Evolutionary conservation across 2,329 filamentous ascomycete genomes (phyloP).

Genomic region (Didymosphaeria variabile): DNA sequence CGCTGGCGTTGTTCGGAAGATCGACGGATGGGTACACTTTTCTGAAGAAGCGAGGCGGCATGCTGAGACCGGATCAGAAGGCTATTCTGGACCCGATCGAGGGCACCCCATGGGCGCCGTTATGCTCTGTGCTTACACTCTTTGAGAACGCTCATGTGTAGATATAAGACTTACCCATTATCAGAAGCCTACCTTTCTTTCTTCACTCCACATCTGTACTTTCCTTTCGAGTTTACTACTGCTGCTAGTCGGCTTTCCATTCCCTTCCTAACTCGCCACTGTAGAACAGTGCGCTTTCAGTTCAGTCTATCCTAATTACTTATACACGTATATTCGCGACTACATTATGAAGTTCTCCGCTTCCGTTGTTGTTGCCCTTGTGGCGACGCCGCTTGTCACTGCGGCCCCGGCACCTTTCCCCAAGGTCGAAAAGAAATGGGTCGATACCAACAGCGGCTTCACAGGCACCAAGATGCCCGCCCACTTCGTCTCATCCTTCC

Average conservation of each 20-base stretch:
- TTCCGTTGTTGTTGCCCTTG: slow-evolving; percentile 36
- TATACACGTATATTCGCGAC: slow-evolving; percentile 18
- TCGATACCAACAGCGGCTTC: slow-evolving; percentile 29
- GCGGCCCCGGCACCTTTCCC: slow-evolving; percentile 37
- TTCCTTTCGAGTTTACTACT: slow-evolving; percentile 22
- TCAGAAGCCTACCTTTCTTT: not conserved
- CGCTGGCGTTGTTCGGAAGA: not conserved
- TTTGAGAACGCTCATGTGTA: not conserved
- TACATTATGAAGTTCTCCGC: slow-evolving; percentile 39
- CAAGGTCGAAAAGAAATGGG: slow-evolving; percentile 34
- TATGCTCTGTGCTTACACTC: not conserved
- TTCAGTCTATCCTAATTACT: slow-evolving; percentile 7
- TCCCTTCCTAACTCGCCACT: slow-evolving; percentile 27
- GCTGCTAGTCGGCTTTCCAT: slow-evolving; percentile 40
- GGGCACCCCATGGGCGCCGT: slow-evolving; percentile 4
- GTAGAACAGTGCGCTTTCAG: slow-evolving; percentile 35
- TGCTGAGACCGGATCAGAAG: slow-evolving; percentile 22
- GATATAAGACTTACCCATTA: not conserved
- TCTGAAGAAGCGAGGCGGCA: slow-evolving; percentile 19
- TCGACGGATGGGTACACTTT: slow-evolving; percentile 20
- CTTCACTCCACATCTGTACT: slow-evolving; percentile 11
- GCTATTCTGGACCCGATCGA: slow-evolving; percentile 11
- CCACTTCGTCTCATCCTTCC: slow-evolving; percentile 33
- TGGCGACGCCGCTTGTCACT: slow-evolving; percentile 33
- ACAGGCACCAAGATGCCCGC: slow-evolving; percentile 31